Base-by-base conservation (phyloP, 257 asterid species). In the Orobanche coerulescens region DNA sequence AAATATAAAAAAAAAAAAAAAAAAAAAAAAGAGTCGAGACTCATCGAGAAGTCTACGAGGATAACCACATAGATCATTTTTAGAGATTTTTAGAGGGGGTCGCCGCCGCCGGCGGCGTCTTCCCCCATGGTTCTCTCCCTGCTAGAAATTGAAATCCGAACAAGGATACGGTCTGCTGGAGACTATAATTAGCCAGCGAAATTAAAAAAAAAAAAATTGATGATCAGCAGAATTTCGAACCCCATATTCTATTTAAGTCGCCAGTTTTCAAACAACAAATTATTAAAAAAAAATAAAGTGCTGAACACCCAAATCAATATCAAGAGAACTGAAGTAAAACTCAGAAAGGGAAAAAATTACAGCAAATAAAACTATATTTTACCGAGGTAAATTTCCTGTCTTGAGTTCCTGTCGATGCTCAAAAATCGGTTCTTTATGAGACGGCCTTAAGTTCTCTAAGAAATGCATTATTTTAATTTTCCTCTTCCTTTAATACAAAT, bases 301-400 rank as follows among this genome's bases (percentile, higher is more conserved):
- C 69, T 30, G 51, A 49, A 40, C 34, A 36, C 11, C 13, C 0
- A 1, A 4, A 42, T 11, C 13, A 6, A 12, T 12, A 11, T 68
- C 26, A 14, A 68, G 47, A 59, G 0, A 47, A 61, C 7, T 59
- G 23, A n/a, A 58, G 49, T 30, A 53, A 64, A 69, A 1, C 57
- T 37, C 57, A 34, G 22, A 0, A 63, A 62, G 0, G 0, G 24
- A 33, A 25, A 0, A 51, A 19, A 8, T 8, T 0, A 53, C 0
- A 14, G 22, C 1, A 58, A 49, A 18, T 19, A 44, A 44, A 33
- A 64, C 6, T 22, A 33, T 19, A n/a, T 30, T 36, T 26, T 56
- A 46, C 52, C 44, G 20, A 65, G 62, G 34, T 22, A 25, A n/a
- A 42, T 0, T 14, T 13, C 8, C 10, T 16, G n/a, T 44, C 60